Conservation (phyloP, 495 filamentous ascomycete genomes). For the Penicillium cataractarum region DNA sequence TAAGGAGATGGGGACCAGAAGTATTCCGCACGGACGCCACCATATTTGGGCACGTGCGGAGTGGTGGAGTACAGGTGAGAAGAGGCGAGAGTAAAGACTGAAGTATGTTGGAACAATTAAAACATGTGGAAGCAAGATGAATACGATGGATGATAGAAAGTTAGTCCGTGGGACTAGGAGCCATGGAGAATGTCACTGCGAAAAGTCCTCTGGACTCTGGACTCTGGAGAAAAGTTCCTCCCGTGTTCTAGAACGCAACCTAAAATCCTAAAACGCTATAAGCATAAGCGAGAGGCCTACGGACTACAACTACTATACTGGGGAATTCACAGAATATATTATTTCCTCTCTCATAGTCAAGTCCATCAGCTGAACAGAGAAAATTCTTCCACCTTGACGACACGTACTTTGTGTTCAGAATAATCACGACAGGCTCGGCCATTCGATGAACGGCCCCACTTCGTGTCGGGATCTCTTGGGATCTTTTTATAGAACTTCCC, state of each 20-base stretch:
- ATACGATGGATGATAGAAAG: neutral
- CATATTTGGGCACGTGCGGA: neutral
- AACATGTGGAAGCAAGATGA: neutral
- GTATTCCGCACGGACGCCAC: neutral
- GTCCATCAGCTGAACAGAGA: neutral
- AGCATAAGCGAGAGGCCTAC: too few relatives aligned
- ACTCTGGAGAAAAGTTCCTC: too few relatives aligned
- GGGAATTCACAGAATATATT: too few relatives aligned
- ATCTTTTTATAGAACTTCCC: constrained; percentile 6
- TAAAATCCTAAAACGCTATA: too few relatives aligned
- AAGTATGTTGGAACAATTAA: neutral
- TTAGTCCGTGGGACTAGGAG: neutral
- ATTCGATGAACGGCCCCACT: constrained; percentile 5
- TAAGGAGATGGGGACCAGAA: neutral
- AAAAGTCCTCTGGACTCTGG: too few relatives aligned
- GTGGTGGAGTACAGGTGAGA: neutral
- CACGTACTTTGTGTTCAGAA: constrained; percentile 2
- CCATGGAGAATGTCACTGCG: too few relatives aligned
- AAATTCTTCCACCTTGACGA: neutral
- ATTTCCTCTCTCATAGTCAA: neutral
- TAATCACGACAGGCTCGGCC: neutral
- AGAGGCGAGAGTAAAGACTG: neutral
- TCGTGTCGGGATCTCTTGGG: constrained; percentile 1
- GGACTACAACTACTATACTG: too few relatives aligned
- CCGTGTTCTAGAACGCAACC: neutral